Evolutionary conservation across 2,329 filamentous ascomycete genomes (phyloP).

Genomic region (Cladorrhinum sp.): DNA sequence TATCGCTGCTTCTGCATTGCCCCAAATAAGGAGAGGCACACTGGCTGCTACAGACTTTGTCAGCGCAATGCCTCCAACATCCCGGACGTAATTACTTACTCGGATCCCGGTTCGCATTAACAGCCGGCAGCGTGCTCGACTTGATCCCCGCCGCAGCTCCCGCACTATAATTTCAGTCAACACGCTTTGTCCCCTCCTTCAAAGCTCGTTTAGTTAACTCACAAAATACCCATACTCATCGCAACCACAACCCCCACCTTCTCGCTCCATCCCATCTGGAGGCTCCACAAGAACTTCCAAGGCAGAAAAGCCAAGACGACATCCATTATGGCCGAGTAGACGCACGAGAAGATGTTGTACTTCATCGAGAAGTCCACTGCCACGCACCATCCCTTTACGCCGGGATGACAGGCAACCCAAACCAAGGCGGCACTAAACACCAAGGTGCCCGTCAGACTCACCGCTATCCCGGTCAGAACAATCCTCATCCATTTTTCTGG

Average conservation of each 20-base stretch:
- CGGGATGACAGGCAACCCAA: conserved; percentile 20
- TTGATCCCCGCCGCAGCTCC: conserved; percentile 16
- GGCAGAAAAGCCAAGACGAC: conserved; percentile 24
- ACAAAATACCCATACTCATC: conserved; percentile 30
- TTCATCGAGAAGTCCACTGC: conserved; percentile 9
- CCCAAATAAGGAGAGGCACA: conserved; percentile 21
- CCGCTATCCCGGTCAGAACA: conserved; percentile 15
- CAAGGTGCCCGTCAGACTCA: conserved; percentile 15
- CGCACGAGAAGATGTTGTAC: conserved; percentile 25
- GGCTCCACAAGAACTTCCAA: conserved; percentile 22
- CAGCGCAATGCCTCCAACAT: too few relatives aligned
- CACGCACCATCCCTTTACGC: conserved; percentile 13
- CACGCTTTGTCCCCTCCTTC: too few relatives aligned
- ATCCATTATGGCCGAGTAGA: conserved; percentile 24
- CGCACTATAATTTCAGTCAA: conserved; percentile 10
- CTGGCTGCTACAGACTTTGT: too few relatives aligned
- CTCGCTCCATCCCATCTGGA: conserved; percentile 26
- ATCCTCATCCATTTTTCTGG: conserved; percentile 20
- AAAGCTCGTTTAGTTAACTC: too few relatives aligned
- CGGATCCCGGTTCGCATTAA: conserved; percentile 9
- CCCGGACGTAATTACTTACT: conserved; percentile 1
- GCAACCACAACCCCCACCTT: conserved; percentile 24
- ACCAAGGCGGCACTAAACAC: conserved; percentile 9
- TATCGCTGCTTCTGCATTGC: conserved; percentile 24
- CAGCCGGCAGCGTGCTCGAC: conserved; percentile 6